phyloP scores from a whole-genome alignment of 148 eudicot genomes.

The Heliamphora exappendiculata region DNA sequence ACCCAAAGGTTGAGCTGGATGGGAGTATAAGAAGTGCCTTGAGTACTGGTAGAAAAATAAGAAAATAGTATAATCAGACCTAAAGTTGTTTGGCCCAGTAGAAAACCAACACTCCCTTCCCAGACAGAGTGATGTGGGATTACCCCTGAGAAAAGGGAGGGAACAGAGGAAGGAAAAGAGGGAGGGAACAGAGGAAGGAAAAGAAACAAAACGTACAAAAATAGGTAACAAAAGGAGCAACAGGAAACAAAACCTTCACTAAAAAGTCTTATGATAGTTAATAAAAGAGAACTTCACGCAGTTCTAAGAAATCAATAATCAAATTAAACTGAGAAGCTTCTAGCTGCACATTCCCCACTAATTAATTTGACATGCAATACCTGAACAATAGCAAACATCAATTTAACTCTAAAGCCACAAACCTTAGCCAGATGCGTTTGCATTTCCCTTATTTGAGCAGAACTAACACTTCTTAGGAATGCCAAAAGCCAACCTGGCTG shows the following conservation, averaged over 20 bases:
- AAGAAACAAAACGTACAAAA: neutral
- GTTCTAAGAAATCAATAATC: neutral
- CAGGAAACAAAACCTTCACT: neutral
- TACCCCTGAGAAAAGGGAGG: neutral
- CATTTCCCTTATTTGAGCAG: conserved; percentile 51
- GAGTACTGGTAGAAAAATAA: conserved; percentile 50
- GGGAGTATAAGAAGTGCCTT: conserved; percentile 84
- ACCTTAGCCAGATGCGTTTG: conserved; percentile 78
- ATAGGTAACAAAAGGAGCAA: neutral
- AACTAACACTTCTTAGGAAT: conserved; percentile 54
- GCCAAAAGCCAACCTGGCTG: conserved; percentile 75
- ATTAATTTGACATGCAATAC: neutral
- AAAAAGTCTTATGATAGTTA: neutral
- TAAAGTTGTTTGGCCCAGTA: neutral
- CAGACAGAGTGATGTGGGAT: too few relatives aligned
- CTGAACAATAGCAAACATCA: neutral
- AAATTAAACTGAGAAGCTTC: neutral
- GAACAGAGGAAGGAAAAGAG: too few relatives aligned
- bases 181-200: too few relatives aligned
- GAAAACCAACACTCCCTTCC: neutral
- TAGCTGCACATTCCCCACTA: neutral
- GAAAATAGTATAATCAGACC: conserved; percentile 7
- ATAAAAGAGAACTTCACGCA: neutral
- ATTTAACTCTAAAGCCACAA: conserved; percentile 19
- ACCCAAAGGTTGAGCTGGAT: conserved; percentile 93